These are phyloP conservation scores for Fusarium lyarnte DNA, from an alignment of 2,329 filamentous ascomycete genomes.

Conservation along the genomic window DNA sequence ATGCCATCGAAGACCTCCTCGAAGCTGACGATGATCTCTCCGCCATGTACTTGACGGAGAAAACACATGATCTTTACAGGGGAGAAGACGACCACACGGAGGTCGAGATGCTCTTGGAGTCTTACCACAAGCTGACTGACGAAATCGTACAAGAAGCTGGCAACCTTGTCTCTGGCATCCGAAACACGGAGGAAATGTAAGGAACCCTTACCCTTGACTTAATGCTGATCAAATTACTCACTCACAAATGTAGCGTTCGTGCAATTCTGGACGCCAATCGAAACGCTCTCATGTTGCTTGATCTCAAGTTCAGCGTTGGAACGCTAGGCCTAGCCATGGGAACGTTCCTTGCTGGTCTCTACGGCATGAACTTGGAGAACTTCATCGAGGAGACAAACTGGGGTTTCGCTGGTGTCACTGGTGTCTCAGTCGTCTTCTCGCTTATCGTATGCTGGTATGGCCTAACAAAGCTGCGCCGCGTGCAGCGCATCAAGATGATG, in stretches of 20 bases:
- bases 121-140: conserved; percentile 96
- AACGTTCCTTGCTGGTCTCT: conserved; percentile 96
- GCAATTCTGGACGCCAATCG: conserved; percentile 98
- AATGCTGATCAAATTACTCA: conserved; percentile 25
- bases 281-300: conserved; percentile 96
- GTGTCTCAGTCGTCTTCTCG: conserved; percentile 75
- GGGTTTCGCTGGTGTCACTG: conserved; percentile 82
- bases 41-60: conserved; percentile 95
- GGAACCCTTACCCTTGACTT: conserved; percentile 44
- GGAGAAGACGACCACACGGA: conserved; percentile 92
- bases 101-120: conserved; percentile 95
- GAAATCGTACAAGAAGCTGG: conserved; percentile 97
- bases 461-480: conserved; percentile 81
- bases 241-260: conserved; percentile 72
- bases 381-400: conserved; percentile 94
- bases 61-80: conserved; percentile 75
- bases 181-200: conserved; percentile 98
- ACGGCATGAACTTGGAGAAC: conserved; percentile 99
- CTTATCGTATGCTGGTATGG: conserved; percentile 85
- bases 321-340: conserved; percentile 95
- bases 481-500: conserved; percentile 89
- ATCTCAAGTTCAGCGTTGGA: conserved; percentile 95
- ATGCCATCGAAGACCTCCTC: conserved; percentile 93
- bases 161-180: conserved; percentile 91
- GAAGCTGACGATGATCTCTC: conserved; percentile 96